Percentiles rank a stretch among this genome's conserved stretches.
phyloP scores from a whole-genome alignment of 179 eudicot species.

The Beta macrorhiza region DNA sequence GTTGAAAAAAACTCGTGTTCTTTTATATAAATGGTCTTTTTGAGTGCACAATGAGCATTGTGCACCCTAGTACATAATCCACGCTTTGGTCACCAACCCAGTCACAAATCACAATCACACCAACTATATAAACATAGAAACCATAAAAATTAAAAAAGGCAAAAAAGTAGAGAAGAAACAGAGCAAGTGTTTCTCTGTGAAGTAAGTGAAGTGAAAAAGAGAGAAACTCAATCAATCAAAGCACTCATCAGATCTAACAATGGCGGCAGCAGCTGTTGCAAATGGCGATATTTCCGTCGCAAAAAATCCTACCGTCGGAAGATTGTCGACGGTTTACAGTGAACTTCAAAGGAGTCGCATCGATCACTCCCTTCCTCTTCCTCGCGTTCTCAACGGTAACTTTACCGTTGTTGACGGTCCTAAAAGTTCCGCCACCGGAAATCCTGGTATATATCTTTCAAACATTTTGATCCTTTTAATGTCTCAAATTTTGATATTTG shows the following conservation, averaged over 20 bases:
- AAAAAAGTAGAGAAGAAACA: no score
- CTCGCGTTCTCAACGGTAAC: constrained; percentile 58
- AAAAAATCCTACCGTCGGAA: constrained; percentile 39
- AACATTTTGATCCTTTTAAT: not conserved
- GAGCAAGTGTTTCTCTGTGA: not conserved
- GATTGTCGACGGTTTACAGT: constrained; percentile 62
- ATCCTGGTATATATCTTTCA: constrained; percentile 54
- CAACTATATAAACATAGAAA: not conserved
- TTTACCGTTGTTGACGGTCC: constrained; percentile 76
- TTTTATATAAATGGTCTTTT: no score
- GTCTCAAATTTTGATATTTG: not conserved
- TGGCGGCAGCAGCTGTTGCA: constrained; percentile 56
- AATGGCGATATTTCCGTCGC: constrained; percentile 50
- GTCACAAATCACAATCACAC: not conserved
- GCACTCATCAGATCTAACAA: constrained; percentile 15
- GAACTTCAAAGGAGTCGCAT: constrained; percentile 90
- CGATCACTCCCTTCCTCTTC: constrained; percentile 73
- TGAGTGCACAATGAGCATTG: no score
- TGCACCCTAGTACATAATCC: no score
- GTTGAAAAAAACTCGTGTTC: no score
- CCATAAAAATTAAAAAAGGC: not conserved
- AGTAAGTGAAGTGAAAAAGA: not conserved
- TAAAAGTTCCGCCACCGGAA: constrained; percentile 88
- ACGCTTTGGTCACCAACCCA: not conserved
- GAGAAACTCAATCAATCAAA: not conserved